Evolutionary conservation across 2,329 filamentous ascomycete species (phyloP).

Genomic region (Venturia oleaginea): DNA sequence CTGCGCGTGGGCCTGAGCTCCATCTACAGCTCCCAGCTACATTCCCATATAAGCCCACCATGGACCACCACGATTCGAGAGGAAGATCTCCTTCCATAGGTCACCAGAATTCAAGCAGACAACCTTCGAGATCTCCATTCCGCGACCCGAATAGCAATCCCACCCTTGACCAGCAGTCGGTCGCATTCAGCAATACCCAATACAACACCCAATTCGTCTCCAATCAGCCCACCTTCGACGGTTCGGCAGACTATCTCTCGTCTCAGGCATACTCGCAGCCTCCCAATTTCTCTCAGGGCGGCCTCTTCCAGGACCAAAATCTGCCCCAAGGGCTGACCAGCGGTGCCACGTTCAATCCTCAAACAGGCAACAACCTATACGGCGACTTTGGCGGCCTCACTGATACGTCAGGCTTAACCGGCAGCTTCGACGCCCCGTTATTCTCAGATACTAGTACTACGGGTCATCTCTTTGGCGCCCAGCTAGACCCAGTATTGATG

Average conservation of each 20-base stretch:
- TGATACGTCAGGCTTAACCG: conserved; percentile 1
- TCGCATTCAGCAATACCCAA: conserved; percentile 3
- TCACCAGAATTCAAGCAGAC: neutral
- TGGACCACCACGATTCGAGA: conserved; percentile 3
- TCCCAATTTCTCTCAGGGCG: conserved; percentile 1
- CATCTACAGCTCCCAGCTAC: neutral
- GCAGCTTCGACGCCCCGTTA: conserved; percentile 10
- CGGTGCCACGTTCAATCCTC: neutral
- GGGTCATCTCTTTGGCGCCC: neutral
- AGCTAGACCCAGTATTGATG: conserved; percentile 15
- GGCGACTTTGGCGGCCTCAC: conserved; percentile 5
- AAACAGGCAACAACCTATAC: conserved; percentile 13
- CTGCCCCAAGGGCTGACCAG: conserved; percentile 6
- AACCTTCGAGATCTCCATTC: conserved; percentile 3
- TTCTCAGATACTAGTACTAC: conserved; percentile 3
- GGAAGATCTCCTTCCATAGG: neutral
- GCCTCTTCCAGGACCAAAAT: conserved; percentile 10
- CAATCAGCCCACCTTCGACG: conserved; percentile 5
- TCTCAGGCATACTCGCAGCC: conserved; percentile 6
- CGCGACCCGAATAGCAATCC: neutral
- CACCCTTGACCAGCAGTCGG: conserved; percentile 1
- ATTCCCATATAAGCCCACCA: conserved; percentile 4
- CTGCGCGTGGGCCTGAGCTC: conserved; percentile 6
- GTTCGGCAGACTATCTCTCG: neutral
- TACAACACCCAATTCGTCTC: conserved; percentile 1